Base-by-base conservation (phyloP, 805 yeast species). In the Schwanniomyces vanrijiae region DNA sequence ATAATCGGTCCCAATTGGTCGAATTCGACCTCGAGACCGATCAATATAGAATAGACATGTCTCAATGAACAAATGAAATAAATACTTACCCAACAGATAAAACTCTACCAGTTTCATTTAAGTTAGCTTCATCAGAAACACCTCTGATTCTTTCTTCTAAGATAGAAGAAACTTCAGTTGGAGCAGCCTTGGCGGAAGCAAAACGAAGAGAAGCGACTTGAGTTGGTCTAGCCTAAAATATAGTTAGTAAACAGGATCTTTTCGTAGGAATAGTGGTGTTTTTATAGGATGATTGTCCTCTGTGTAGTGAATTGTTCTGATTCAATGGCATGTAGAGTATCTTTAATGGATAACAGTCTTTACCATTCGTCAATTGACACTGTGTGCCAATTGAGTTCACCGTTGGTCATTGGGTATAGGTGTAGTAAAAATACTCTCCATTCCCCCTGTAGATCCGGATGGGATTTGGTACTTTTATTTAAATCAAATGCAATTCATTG, bases 121-220 rank as follows among this genome's bases (percentile, higher is more conserved):
- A 86, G 86, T 89, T 84, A 66, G 97, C 89, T 78, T 92, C 98
- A 68, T 90, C 94, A 57, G 96, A 84, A 66, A 92, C 95, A 80
- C 99, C 99, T 82, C 97, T 91, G 82, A 94, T 94, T 81, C 96
- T 90, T 78, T 94, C 96, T 82, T 94, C 99, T 71, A 94, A 85
- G 80, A 94, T 94, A 52, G 98, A 90, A 62, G 99, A 91, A 60
- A 94, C 99, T 82, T 94, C 99, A 62, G 98, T 94, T 73, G 99
- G 98, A 64, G 96, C 90, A 69, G 98, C 94, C 85, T 94, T 94
- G 61, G 94, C 91, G 51, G 91, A 83, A 69, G 97, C 97, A 73
- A 83, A 89, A 77, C 96, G 85, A 66, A 81, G 82, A 61, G 86
- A 81, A 66, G 80, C 76, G 61, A 77, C 64, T 54, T 71, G 72